Evolutionary conservation across 2,329 filamentous ascomycete species (phyloP), one percentile per base, ranked within the genome.

Genomic region (Ustilaginoidea virens): DNA sequence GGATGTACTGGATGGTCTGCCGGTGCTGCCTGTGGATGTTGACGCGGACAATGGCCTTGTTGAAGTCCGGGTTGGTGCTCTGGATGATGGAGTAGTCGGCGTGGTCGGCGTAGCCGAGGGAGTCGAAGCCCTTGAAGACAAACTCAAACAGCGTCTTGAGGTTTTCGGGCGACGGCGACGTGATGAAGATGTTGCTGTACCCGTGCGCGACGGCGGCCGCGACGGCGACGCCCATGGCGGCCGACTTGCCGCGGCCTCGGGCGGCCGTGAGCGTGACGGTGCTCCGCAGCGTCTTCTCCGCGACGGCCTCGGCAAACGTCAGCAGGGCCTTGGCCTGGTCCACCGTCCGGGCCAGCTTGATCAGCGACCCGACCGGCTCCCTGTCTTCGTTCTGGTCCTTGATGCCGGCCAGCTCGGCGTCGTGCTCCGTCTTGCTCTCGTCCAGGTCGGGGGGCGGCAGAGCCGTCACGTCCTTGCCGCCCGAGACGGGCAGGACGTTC

Each of bases 171-270:
- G 83, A 94, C 0, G 87, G 87, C 1, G 87, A 96, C 2, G 90
- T 98, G 49, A 98, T 93, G 57, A 98, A 98, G 45, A 98, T 93
- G 53, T 98, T 98, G 61, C 85, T 93, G 56, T 98, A 98, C 16
- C 90, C 90, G 48, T 96, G 81, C 1, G 90, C 87, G 25, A 98
- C 71, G 2, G 92, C 92, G 3, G 90, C 85, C 4, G 90, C 90
- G 24, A 98, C 80, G 3, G 90, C 85, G 29, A 98, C 77, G 56
- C 90, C 90, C 45, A 98, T 69, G 16, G 90, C 90, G 12, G 90
- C 92, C 13, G 90, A 98, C 58, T 98, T 98, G 56, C 90, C 90
- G 45, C 90, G 77, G 53, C 90, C 90, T 73, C 90, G 75, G 21
- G 79, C 87, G 12, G 90, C 90, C 8, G 90, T 98, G 41, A 98